Conservation (phyloP, 1,284 basidiomycete species). For the Lentinula novae-zelandiae region DNA sequence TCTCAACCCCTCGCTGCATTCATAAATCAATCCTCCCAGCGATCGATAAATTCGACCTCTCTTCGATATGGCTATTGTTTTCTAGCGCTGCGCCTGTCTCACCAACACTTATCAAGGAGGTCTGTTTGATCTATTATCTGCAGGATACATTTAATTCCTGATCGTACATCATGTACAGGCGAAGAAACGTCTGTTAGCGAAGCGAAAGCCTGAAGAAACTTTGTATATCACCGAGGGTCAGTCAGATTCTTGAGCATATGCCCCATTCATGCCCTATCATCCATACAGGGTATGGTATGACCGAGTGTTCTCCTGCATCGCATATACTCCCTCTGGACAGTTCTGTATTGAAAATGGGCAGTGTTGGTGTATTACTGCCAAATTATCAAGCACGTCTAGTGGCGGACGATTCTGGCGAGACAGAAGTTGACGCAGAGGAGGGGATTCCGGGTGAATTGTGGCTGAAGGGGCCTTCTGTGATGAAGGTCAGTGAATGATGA, state of each 20-base stretch:
- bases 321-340: slow-evolving; percentile 41
- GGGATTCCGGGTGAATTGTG: slow-evolving; percentile 27
- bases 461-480: slow-evolving; percentile 26
- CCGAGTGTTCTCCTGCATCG: slow-evolving; percentile 70
- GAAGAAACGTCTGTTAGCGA: slow-evolving; percentile 8
- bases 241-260: neutral
- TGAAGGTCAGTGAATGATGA: slow-evolving; percentile 25
- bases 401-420: slow-evolving; percentile 33
- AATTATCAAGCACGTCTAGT: slow-evolving; percentile 80
- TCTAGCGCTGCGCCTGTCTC: slow-evolving; percentile 85
- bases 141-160: neutral
- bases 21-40: slow-evolving; percentile 25
- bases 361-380: slow-evolving; percentile 71
- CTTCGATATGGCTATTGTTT: slow-evolving; percentile 55
- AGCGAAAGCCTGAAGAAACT: neutral
- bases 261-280: slow-evolving; percentile 13
- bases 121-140: slow-evolving; percentile 19
- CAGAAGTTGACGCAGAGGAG: slow-evolving; percentile 17
- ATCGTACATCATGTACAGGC: slow-evolving; percentile 26
- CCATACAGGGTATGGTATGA: slow-evolving; percentile 70
- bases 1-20: neutral
- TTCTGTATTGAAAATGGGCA: slow-evolving; percentile 47
- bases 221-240: neutral
- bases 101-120: slow-evolving; percentile 51
- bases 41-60: slow-evolving; percentile 68